Evolutionary conservation across 805 yeast species (phyloP), one percentile per base, ranked within the genome.

Genomic region (Blastobotrys muscicola): DNA sequence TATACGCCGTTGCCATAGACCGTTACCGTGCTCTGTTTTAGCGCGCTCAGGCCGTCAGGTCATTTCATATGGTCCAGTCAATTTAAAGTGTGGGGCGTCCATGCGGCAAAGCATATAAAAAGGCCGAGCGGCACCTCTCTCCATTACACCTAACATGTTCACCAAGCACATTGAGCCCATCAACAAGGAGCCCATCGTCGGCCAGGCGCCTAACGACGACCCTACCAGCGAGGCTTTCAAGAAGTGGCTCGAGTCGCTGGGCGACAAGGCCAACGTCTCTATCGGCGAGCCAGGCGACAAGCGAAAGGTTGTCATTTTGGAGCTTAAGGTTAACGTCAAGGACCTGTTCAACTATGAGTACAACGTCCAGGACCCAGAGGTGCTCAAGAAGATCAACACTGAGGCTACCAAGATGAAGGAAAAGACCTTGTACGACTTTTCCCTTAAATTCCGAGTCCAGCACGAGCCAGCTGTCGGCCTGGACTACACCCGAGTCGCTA

Each of bases 381-480:
- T 77, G 35, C 67, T 82, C 41, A 72, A 76, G 50, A 66, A 70
- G 29, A 66, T 80, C 44, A 74, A 78, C 46, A 78, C 77, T 41
- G 75, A 80, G 53, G 75, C 82, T 48, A 82, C 85, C 64, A 72
- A 74, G 59, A 79, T 87, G 61, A 84, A 83, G 59, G 96, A 86
- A 57, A 80, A 78, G 52, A 72, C 90, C 12, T 67, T 76, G 30
- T 87, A 85, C 64, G 79, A 76, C 55, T 70, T 86, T 58, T 75
- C 69, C 49, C 76, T 86, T 56, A 79, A 76, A 51, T 89, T 87
- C 67, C 75, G 86, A 52, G 82, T 89, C 30, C 96, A 87, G 63
- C 90, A 83, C 56, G 94, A 85, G 60, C 85, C 89, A 51, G 80
- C 89, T 54, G 87, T 96, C 1, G 97, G 97, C 1, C 74, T 89